These are phyloP conservation scores for Blastomyces gilchristii DNA, from an alignment of 2,329 filamentous ascomycete species.

Conservation along the genomic window DNA sequence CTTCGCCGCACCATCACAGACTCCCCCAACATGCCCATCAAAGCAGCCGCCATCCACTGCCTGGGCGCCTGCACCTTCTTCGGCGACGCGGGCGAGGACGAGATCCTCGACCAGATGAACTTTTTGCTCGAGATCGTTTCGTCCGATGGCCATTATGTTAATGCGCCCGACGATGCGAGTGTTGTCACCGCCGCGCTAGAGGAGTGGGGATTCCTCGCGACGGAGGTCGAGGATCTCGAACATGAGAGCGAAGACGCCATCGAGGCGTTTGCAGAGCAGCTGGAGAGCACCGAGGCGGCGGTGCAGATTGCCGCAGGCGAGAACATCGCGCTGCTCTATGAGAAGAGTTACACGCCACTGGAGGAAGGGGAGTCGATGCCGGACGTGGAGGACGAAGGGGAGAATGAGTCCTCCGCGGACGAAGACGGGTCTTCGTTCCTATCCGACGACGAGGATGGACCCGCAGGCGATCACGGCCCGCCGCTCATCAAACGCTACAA, in stretches of 20 bases:
- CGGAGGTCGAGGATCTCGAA: conserved; percentile 64
- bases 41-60: conserved; percentile 61
- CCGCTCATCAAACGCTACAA: conserved; percentile 54
- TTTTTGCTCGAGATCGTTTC: conserved; percentile 68
- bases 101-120: conserved; percentile 60
- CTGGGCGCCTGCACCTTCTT: conserved; percentile 64
- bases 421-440: conserved; percentile 30
- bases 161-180: conserved; percentile 57
- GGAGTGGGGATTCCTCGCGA: conserved; percentile 71
- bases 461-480: conserved; percentile 26
- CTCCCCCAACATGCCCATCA: conserved; percentile 53
- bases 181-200: conserved; percentile 66
- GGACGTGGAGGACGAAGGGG: conserved; percentile 24
- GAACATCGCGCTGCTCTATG: conserved; percentile 73
- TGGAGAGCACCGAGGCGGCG: conserved; percentile 60
- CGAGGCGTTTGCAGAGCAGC: conserved; percentile 74
- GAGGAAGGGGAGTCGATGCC: conserved; percentile 46
- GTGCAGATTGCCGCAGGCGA: conserved; percentile 70
- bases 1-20: conserved; percentile 57
- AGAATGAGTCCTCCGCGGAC: conserved; percentile 33
- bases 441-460: conserved; percentile 24
- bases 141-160: conserved; percentile 63
- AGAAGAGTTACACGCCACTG: conserved; percentile 54
- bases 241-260: conserved; percentile 60
- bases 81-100: conserved; percentile 59